A percentile compares a stretch with the other conserved stretches of the same genome.
These are phyloP conservation scores for Trifolium fragiferum DNA, from an alignment of 306 rosid species.

Conservation along the genomic window DNA sequence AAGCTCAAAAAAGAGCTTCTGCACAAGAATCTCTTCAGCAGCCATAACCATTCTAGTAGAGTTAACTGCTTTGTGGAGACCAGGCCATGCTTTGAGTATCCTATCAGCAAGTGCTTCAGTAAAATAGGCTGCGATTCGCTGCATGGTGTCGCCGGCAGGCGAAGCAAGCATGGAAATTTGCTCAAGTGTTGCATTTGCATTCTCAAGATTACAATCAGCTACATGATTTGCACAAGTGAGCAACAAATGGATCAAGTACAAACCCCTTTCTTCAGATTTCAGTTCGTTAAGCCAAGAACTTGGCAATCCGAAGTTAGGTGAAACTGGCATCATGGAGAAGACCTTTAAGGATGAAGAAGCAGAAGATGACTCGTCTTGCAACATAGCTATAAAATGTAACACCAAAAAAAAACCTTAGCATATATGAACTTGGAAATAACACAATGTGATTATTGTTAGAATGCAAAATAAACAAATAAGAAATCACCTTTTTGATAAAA, in stretches of 20 bases:
- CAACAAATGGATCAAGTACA: slow-evolving; percentile 76
- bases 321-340: slow-evolving; percentile 70
- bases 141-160: slow-evolving; percentile 86
- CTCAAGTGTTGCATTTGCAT: slow-evolving; percentile 77
- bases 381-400: slow-evolving; percentile 51
- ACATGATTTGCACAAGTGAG: slow-evolving; percentile 84
- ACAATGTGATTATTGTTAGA: slow-evolving; percentile 15
- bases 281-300: slow-evolving; percentile 72
- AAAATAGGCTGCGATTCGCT: slow-evolving; percentile 79
- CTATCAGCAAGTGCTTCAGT: slow-evolving; percentile 82
- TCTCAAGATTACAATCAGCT: slow-evolving; percentile 70
- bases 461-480: no score
- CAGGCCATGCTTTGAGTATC: slow-evolving; percentile 79
- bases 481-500: not conserved
- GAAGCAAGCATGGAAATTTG: slow-evolving; percentile 84
- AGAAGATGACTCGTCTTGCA: slow-evolving; percentile 76
- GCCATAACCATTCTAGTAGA: slow-evolving; percentile 63
- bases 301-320: slow-evolving; percentile 75
- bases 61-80: slow-evolving; percentile 79
- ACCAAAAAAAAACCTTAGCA: slow-evolving; percentile 46
- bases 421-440: slow-evolving; percentile 41
- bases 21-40: slow-evolving; percentile 71
- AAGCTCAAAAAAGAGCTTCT: slow-evolving; percentile 72
- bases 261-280: slow-evolving; percentile 79
- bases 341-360: slow-evolving; percentile 65